phyloP scores from a whole-genome alignment of 352 stramenopile genomes.

The Sclerospora graminicola region DNA sequence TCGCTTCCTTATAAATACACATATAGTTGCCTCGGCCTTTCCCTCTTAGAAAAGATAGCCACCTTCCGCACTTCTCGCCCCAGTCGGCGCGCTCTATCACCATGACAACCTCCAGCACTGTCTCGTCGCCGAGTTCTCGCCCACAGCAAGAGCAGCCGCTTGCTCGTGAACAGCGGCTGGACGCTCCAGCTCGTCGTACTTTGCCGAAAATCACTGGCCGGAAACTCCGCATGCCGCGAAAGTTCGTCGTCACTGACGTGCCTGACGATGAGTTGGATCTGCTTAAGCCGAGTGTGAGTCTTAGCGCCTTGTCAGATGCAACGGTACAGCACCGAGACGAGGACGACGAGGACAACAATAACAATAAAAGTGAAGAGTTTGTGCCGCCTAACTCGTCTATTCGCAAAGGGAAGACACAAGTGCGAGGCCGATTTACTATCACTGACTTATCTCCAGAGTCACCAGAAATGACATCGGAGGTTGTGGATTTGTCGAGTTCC shows the following conservation, averaged over 20 bases:
- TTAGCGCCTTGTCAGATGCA: not conserved
- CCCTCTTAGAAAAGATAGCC: conserved; percentile 7
- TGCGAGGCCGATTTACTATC: conserved; percentile 74
- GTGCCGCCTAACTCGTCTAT: conserved; percentile 10
- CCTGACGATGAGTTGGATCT: conserved; percentile 32
- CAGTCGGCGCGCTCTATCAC: conserved; percentile 1
- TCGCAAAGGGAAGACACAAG: conserved; percentile 53
- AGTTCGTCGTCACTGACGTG: conserved; percentile 68
- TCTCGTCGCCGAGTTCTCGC: conserved; percentile 6
- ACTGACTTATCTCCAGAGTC: conserved; percentile 68
- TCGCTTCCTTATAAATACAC: not conserved
- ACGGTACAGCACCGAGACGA: conserved; percentile 4
- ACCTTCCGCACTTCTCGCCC: not conserved
- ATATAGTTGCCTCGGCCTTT: not conserved
- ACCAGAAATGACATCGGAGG: conserved; percentile 16
- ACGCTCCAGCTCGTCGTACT: conserved; percentile 14
- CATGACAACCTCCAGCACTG: conserved; percentile 23
- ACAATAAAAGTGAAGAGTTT: conserved; percentile 12
- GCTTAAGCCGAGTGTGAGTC: not conserved
- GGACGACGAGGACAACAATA: conserved; percentile 7
- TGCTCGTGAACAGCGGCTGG: conserved; percentile 14
- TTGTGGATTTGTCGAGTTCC: conserved; percentile 17
- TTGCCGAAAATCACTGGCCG: conserved; percentile 47
- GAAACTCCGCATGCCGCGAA: conserved; percentile 40
- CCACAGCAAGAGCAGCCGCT: conserved; percentile 4